Percentiles rank a stretch among this genome's conserved stretches.
Conservation (phyloP, 108 stramenopile genomes). For the Licmophora abbreviata region DNA sequence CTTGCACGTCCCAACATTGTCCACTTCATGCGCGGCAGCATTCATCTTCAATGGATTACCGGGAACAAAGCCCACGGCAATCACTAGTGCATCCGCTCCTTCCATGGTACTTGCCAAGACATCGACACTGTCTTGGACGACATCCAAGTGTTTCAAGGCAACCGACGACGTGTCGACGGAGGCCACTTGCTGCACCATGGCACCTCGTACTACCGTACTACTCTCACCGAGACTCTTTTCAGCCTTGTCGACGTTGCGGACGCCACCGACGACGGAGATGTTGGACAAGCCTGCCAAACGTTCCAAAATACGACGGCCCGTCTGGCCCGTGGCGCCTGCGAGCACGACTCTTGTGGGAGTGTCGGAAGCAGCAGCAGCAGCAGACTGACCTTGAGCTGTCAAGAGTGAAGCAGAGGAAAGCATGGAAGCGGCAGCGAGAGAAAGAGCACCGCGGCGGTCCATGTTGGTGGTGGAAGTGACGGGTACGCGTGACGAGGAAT, state of each 20-base stretch:
- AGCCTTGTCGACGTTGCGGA: constrained; percentile 72
- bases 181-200: constrained; percentile 65
- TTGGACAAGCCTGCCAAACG: constrained; percentile 29
- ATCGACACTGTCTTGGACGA: constrained; percentile 47
- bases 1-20: constrained; percentile 70
- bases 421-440: no score
- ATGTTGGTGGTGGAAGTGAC: no score
- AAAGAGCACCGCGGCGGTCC: no score
- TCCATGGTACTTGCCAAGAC: constrained; percentile 30
- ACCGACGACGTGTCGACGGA: constrained; percentile 41
- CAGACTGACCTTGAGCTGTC: neutral
- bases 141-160: constrained; percentile 42
- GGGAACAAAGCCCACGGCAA: constrained; percentile 73
- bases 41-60: constrained; percentile 75
- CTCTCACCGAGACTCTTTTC: constrained; percentile 37
- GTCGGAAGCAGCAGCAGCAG: constrained; percentile 1
- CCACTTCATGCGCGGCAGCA: constrained; percentile 67
- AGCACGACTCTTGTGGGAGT: constrained; percentile 43
- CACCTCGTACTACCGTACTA: constrained; percentile 59
- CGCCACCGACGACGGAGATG: constrained; percentile 49
- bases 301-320: constrained; percentile 67
- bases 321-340: constrained; percentile 80
- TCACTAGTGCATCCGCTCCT: constrained; percentile 59
- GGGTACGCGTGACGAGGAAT: no score
- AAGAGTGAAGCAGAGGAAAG: no score